Conservation (phyloP, 805 yeast species). For the Ogataea pini region DNA sequence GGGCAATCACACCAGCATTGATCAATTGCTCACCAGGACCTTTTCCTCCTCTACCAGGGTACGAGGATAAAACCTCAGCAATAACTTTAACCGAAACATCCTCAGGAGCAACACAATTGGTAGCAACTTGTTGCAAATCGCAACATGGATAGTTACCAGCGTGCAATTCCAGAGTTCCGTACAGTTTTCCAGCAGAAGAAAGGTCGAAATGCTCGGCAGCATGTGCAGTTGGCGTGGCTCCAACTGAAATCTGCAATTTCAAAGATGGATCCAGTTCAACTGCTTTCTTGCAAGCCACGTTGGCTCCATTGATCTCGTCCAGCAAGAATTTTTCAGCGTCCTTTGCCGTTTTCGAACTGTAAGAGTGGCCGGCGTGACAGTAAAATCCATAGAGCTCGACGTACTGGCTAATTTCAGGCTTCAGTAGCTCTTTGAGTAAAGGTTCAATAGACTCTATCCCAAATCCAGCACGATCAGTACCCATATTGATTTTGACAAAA, state of each 20-base stretch:
- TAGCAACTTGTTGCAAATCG: conserved; percentile 77
- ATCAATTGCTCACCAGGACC: conserved; percentile 61
- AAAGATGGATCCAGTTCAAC: conserved; percentile 37
- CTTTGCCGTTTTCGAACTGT: conserved; percentile 45
- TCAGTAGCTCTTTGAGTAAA: conserved; percentile 36
- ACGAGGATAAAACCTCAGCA: conserved; percentile 60
- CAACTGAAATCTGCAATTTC: conserved; percentile 61
- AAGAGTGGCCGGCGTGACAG: conserved; percentile 81
- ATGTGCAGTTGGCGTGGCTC: conserved; percentile 82
- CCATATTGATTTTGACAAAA: conserved; percentile 70
- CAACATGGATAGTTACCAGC: conserved; percentile 80
- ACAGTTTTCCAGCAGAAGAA: conserved; percentile 19
- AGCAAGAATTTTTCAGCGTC: conserved; percentile 50
- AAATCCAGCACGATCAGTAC: conserved; percentile 70
- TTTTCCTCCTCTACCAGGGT: conserved; percentile 53
- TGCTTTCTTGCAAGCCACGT: conserved; percentile 50
- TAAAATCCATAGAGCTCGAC: conserved; percentile 66
- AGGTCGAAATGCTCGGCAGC: conserved; percentile 41
- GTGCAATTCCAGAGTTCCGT: conserved; percentile 62
- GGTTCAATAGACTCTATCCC: conserved; percentile 34
- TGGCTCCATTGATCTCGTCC: conserved; percentile 60
- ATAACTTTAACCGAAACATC: conserved; percentile 54
- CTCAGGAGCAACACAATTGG: conserved; percentile 51
- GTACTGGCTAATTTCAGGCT: conserved; percentile 25
- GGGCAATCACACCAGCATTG: conserved; percentile 72